Base-by-base conservation (phyloP, 345 rosid species). In the Litchi chinensis region DNA sequence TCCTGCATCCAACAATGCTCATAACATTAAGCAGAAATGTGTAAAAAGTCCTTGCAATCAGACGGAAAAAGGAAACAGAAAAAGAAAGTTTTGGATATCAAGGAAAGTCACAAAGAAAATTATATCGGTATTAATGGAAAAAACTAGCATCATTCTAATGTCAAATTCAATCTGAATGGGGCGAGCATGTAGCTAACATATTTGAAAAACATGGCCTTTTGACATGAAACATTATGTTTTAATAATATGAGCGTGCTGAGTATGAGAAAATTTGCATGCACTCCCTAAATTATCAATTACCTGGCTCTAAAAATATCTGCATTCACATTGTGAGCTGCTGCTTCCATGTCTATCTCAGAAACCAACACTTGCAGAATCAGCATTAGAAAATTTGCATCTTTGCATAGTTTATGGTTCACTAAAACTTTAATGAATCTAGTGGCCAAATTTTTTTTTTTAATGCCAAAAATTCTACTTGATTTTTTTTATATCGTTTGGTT, bases 311-410 rank as follows among this genome's bases (percentile, higher is more conserved):
- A 76, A 73, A 76, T 79, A 77, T 89, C 93, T 4, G 81, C 85
- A 6, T 89, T 68, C 77, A 84, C 84, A 10, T 68, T 43, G 77
- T 62, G 21, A 28, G 67, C 83, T 11, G 89, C 60, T 57, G 84
- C 82, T 88, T 90, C 97, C 1, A 78, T 56, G 70, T 90, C 91
- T 77, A 87, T 82, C 82, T 94, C 97, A 0, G 89, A 89, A 7
- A 74, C 89, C 87, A 96, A 85, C 7, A 84, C 84, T 81, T 92
- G 97, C 70, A 96, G 84, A 75, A 96, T 86, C 81, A 91, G 68
- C 89, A 89, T 84, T 24, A 96, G 85, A 77, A 94, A 90, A 84
- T 78, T 91, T 60, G 83, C 80, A 57, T 82, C 97, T 83, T 85
- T 85, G 65, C 80, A 65, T 77, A 91, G 75, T 76, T 86, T 87